phyloP scores from a whole-genome alignment of 441 rosid species.

The Melastoma candidum region DNA sequence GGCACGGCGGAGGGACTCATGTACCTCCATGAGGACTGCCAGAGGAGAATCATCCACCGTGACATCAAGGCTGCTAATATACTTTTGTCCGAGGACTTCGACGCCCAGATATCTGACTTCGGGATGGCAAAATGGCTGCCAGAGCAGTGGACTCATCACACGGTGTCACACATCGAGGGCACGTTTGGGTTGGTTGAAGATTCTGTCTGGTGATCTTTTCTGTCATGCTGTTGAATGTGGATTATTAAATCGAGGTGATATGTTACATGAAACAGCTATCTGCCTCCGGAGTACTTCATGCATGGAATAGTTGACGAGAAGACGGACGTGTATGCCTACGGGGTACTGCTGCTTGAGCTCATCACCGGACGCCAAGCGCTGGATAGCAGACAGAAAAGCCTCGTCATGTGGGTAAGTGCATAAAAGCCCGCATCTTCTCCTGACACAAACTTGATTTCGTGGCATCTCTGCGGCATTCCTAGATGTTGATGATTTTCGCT shows the following conservation, averaged over 20 bases:
- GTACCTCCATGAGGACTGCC: conserved; percentile 70
- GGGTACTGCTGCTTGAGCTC: conserved; percentile 66
- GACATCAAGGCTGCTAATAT: conserved; percentile 82
- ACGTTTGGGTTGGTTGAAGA: conserved; percentile 60
- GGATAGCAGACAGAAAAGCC: conserved; percentile 71
- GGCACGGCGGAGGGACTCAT: conserved; percentile 59
- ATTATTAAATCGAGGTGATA: not conserved
- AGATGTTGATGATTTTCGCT: conserved; percentile 1
- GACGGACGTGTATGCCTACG: conserved; percentile 77
- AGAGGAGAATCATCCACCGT: conserved; percentile 72
- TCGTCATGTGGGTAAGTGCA: conserved; percentile 66
- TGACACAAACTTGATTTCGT: not conserved
- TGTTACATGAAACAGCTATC: conserved; percentile 35
- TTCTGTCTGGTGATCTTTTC: not conserved
- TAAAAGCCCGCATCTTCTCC: not conserved
- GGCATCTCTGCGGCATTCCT: not conserved
- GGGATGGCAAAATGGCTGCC: conserved; percentile 91
- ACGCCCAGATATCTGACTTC: conserved; percentile 82
- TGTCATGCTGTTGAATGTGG: too few species aligned
- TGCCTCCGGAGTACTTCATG: conserved; percentile 77
- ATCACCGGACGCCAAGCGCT: conserved; percentile 71
- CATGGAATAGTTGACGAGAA: conserved; percentile 88
- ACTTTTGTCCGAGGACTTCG: conserved; percentile 57
- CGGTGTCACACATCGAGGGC: conserved; percentile 69
- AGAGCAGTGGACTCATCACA: conserved; percentile 76